A percentile compares a stretch with the other conserved stretches of the same genome.
These are phyloP conservation scores for Chlorella sp. DNA, from an alignment of 139 green algal genomes.

Conservation along the genomic window DNA sequence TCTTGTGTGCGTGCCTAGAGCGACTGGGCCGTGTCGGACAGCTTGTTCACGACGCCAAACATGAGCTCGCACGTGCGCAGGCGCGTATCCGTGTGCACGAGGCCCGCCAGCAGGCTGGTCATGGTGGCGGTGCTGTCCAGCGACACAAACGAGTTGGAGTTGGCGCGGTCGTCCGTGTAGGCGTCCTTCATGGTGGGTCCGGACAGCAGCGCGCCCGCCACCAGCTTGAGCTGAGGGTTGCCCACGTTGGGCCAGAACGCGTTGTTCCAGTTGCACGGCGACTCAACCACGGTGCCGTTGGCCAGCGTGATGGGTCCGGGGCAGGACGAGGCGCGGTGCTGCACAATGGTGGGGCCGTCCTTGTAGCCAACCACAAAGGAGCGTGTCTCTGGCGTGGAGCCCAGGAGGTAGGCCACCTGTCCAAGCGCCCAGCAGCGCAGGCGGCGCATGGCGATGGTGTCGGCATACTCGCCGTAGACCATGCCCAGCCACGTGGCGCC, in stretches of 20 bases:
- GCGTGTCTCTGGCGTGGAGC: background rate
- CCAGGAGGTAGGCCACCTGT: slow-evolving; percentile 14
- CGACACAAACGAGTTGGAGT: background rate
- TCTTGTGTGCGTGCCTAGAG: too few relatives aligned
- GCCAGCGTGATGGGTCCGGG: too few relatives aligned
- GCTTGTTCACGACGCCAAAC: background rate
- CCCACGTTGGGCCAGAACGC: slow-evolving; percentile 7
- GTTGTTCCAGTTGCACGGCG: slow-evolving; percentile 4
- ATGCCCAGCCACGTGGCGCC: background rate
- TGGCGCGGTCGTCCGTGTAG: background rate
- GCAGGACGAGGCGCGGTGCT: slow-evolving; percentile 18
- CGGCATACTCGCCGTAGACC: background rate
- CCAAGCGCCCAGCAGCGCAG: slow-evolving; percentile 8
- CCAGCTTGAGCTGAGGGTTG: slow-evolving; percentile 17
- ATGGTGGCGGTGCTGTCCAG: background rate
- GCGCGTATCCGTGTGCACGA: background rate
- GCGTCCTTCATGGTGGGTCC: background rate
- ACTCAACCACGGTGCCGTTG: background rate
- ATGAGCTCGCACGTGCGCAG: slow-evolving; percentile 1
- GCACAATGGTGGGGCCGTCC: slow-evolving; percentile 8
- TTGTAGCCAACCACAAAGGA: slow-evolving; percentile 14
- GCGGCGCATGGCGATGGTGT: background rate
- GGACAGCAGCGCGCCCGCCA: slow-evolving; percentile 3
- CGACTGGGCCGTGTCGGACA: too few relatives aligned
- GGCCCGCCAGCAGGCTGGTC: background rate